Evolutionary conservation across 352 stramenopile genomes (phyloP), one percentile per base, ranked within the genome.

Genomic region (Blastocystis sp.): DNA sequence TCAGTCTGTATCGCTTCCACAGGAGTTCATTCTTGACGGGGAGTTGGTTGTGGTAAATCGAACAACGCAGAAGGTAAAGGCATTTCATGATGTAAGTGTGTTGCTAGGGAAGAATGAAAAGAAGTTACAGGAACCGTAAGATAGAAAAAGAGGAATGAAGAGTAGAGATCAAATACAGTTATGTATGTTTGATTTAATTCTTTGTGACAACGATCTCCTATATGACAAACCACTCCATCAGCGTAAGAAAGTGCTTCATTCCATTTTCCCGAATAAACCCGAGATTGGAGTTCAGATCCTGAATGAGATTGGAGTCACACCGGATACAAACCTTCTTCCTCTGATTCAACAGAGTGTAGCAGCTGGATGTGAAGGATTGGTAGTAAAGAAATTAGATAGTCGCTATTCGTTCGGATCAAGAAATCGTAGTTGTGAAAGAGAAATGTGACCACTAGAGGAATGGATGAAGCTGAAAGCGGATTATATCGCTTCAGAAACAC

Each of bases 401-500:
- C 1, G 3, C 0, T 83, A 83, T 27, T 32, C 27, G 1, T 83
- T 52, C 29, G 71, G 71, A 5, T 29, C 14, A n/a, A 52, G 71
- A 29, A 83, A 65, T 12, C 63, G 71, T 83, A 21, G 0, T 0
- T 11, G 5, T 52, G 32, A 5, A n/a, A 29, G 1, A 29, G 2
- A 1, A 24, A 32, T 5, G 14, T 83, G 42, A 83, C 7, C 1
- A 32, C 16, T 65, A 83, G 71, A 83, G 29, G 71, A 83, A 32
- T 83, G 71, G 71, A 56, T 83, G 71, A 83, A 83, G 21, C 49
- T 83, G 32, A 83, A 83, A 43, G 71, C 71, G 6, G 71, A 83
- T 39, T 83, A 83, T n/a, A 51, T 83, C 9, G 54, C 27, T n/a
- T n/a, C 19, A 16, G 54, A 61, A 32, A 61, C 19, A 32, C 5